Percentiles rank a stretch among this genome's conserved stretches.
These are phyloP conservation scores for Ceratobasidium sp. DNA, from an alignment of 1,284 basidiomycete genomes.

Conservation along the genomic window DNA sequence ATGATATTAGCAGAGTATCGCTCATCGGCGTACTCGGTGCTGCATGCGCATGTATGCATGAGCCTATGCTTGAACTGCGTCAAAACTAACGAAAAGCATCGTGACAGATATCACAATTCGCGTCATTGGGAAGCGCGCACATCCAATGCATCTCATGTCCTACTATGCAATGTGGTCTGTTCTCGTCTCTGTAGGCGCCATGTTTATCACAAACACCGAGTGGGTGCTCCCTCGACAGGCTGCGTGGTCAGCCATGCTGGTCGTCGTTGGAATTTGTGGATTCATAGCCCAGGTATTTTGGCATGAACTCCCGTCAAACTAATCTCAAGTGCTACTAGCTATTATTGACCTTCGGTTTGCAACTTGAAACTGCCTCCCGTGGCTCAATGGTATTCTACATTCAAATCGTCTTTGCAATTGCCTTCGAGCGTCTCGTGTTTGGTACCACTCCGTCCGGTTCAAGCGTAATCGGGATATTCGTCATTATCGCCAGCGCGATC, in stretches of 20 bases:
- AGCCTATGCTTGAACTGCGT: neutral
- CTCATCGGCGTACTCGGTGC: slow-evolving; percentile 44
- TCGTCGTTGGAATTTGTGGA: slow-evolving; percentile 39
- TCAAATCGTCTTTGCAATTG: slow-evolving; percentile 66
- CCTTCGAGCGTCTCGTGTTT: slow-evolving; percentile 67
- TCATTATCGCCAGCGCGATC: slow-evolving; percentile 65
- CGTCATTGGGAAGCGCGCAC: slow-evolving; percentile 53
- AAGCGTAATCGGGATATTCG: slow-evolving; percentile 61
- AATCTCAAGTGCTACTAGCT: slow-evolving; percentile 47
- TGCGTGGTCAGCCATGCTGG: slow-evolving; percentile 23
- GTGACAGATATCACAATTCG: slow-evolving; percentile 51
- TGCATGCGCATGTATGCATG: slow-evolving; percentile 40
- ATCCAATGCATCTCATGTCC: slow-evolving; percentile 54
- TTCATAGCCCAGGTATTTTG: slow-evolving; percentile 39
- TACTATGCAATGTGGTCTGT: slow-evolving; percentile 50
- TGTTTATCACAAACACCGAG: slow-evolving; percentile 40
- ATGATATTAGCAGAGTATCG: slow-evolving; percentile 39
- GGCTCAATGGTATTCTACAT: slow-evolving; percentile 68
- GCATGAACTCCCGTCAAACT: neutral
- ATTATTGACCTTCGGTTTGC: slow-evolving; percentile 67
- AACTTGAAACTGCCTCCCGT: slow-evolving; percentile 67
- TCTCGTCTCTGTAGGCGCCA: slow-evolving; percentile 47
- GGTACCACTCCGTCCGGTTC: slow-evolving; percentile 59
- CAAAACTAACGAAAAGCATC: neutral
- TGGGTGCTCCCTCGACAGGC: slow-evolving; percentile 25